Conservation (phyloP, 257 asterid species). For the Ilex aquifolium region DNA sequence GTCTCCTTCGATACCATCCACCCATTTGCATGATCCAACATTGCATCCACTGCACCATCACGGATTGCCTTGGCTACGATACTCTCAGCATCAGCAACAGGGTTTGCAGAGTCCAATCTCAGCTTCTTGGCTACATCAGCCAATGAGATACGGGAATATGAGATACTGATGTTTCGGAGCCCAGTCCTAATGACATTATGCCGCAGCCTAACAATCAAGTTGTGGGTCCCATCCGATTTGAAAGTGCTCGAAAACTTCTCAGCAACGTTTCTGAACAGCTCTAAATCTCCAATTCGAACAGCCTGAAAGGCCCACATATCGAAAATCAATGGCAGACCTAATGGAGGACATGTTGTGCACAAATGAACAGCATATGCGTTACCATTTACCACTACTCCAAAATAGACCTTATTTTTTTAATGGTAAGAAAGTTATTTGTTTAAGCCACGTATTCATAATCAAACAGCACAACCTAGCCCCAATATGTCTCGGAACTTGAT, state of each 20-base stretch:
- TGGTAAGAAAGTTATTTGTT: too few relatives aligned
- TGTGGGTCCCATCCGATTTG: constrained; percentile 68
- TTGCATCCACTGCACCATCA: constrained; percentile 91
- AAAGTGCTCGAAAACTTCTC: constrained; percentile 75
- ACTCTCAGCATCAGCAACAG: constrained; percentile 89
- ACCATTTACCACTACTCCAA: too few relatives aligned
- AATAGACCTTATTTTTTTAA: too few relatives aligned
- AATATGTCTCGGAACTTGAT: too few relatives aligned
- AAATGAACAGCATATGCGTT: too few relatives aligned
- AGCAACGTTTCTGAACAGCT: constrained; percentile 64
- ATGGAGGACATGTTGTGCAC: too few relatives aligned
- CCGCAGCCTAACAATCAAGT: constrained; percentile 77
- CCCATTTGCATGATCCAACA: constrained; percentile 64
- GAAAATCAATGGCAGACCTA: not conserved
- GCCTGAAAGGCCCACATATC: constrained; percentile 42
- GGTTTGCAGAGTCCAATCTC: constrained; percentile 72
- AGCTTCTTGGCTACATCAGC: constrained; percentile 75
- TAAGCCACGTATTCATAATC: too few relatives aligned
- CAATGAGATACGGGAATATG: constrained; percentile 77
- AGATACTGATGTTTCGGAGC: constrained; percentile 77
- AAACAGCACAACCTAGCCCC: not conserved
- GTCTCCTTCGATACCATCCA: constrained; percentile 88
- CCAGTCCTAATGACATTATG: constrained; percentile 92
- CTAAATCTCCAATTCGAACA: constrained; percentile 84
- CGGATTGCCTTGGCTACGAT: constrained; percentile 79